Percentiles rank a stretch among this genome's conserved stretches.
Conservation (phyloP, 805 yeast species). For the Candida ovalis region DNA sequence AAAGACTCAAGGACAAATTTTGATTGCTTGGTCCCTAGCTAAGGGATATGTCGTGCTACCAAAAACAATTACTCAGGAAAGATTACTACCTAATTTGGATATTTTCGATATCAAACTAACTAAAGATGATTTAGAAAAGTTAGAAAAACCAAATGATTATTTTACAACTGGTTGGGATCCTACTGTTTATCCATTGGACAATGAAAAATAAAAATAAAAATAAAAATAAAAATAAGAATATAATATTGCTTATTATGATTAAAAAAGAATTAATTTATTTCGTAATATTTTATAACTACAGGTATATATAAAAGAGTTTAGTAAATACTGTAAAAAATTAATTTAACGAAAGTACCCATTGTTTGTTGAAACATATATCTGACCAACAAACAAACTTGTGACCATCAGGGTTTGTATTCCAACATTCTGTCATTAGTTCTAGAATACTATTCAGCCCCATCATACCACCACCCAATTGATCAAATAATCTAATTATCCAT, state of each 20-base stretch:
- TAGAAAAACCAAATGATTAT: slow-evolving; percentile 24
- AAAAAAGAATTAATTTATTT: not conserved
- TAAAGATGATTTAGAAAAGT: slow-evolving; percentile 32
- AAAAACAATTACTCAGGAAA: slow-evolving; percentile 31
- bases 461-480: not conserved
- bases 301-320: not conserved
- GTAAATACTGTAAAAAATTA: not conserved
- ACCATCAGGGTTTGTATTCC: not conserved
- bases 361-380: not conserved
- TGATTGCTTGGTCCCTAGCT: slow-evolving; percentile 64
- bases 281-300: not conserved
- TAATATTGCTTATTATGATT: too few relatives aligned
- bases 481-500: not conserved
- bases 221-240: too few relatives aligned
- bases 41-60: slow-evolving; percentile 50
- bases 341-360: not conserved
- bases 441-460: not conserved
- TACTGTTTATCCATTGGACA: slow-evolving; percentile 5
- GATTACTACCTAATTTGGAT: slow-evolving; percentile 41
- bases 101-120: slow-evolving; percentile 40
- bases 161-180: slow-evolving; percentile 21
- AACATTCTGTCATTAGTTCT: not conserved
- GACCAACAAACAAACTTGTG: not conserved
- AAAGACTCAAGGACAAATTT: slow-evolving; percentile 52
- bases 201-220: not conserved